Percentiles rank a stretch among this genome's conserved stretches.
These are phyloP conservation scores for Globisporangium abappressorium DNA, from an alignment of 352 stramenopile genomes.

Conservation along the genomic window DNA sequence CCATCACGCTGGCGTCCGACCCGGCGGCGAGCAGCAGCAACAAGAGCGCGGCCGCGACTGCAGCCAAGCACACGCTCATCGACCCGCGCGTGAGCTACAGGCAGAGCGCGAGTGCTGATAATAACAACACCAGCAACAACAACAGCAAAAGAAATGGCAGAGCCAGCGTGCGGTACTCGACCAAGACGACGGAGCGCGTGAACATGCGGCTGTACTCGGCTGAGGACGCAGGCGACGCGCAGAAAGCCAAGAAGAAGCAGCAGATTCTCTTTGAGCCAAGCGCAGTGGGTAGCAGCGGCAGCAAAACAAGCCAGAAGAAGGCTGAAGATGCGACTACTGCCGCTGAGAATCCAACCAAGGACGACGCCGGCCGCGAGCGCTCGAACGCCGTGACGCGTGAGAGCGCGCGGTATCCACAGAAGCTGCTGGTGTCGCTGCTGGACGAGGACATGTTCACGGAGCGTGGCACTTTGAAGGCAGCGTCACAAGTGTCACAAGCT, in stretches of 20 bases:
- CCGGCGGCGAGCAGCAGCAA: background rate
- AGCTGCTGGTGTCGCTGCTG: constrained; percentile 29
- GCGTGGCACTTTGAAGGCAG: background rate
- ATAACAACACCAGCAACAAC: background rate
- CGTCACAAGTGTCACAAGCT: background rate
- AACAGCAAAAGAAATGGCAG: background rate
- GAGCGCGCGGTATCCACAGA: constrained; percentile 14
- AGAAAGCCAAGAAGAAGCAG: constrained; percentile 1
- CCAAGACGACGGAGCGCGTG: background rate
- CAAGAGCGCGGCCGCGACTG: background rate
- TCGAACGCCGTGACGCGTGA: constrained; percentile 13
- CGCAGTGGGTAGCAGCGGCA: background rate
- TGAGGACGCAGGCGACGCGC: constrained; percentile 15
- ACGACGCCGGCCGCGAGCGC: background rate
- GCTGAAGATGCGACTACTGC: constrained; percentile 22
- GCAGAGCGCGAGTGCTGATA: background rate
- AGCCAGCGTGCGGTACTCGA: background rate
- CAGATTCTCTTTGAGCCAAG: background rate
- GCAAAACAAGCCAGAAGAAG: constrained; percentile 13
- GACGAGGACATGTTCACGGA: constrained; percentile 22
- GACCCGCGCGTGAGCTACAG: constrained; percentile 18
- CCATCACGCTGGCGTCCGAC: constrained; percentile 31
- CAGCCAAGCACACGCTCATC: constrained; percentile 15
- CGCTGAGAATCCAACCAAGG: constrained; percentile 10
- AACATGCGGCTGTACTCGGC: constrained; percentile 23